Percentiles rank a stretch among this genome's conserved stretches.
Evolutionary conservation across 2,329 filamentous ascomycete species (phyloP).

Genomic region (Coniella lustricola): DNA sequence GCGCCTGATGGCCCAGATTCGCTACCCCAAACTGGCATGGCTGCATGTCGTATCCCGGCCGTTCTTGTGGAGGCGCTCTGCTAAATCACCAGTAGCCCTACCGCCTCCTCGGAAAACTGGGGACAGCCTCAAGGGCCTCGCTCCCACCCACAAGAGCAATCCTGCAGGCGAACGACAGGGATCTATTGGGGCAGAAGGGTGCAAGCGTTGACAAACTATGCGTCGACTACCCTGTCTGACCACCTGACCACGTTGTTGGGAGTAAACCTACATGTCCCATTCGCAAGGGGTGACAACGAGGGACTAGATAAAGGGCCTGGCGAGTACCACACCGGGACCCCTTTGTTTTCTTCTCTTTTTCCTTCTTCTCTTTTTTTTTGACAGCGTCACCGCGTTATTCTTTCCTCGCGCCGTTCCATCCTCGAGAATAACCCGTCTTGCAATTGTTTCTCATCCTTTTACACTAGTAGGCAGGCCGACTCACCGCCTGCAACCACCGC

Average conservation of each 20-base stretch:
- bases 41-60: neutral
- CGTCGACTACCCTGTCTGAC: neutral
- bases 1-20: neutral
- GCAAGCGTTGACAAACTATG: neutral
- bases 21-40: constrained; percentile 1
- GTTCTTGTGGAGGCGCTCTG: neutral
- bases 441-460: neutral
- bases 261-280: neutral
- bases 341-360: neutral
- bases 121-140: neutral
- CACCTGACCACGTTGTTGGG: neutral
- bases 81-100: neutral
- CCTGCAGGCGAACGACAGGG: neutral
- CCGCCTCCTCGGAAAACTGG: constrained; percentile 1
- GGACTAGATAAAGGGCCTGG: constrained; percentile 6
- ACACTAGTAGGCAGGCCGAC: constrained; percentile 4
- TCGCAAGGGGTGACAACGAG: neutral
- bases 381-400: neutral
- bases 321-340: neutral
- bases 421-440: neutral
- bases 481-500: constrained; percentile 9
- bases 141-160: neutral
- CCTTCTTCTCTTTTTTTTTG: neutral
- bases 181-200: neutral
- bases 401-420: neutral